Evolutionary conservation across 768 basidiomycete genomes (phyloP).

Genomic region (Lentinula raphanica): DNA sequence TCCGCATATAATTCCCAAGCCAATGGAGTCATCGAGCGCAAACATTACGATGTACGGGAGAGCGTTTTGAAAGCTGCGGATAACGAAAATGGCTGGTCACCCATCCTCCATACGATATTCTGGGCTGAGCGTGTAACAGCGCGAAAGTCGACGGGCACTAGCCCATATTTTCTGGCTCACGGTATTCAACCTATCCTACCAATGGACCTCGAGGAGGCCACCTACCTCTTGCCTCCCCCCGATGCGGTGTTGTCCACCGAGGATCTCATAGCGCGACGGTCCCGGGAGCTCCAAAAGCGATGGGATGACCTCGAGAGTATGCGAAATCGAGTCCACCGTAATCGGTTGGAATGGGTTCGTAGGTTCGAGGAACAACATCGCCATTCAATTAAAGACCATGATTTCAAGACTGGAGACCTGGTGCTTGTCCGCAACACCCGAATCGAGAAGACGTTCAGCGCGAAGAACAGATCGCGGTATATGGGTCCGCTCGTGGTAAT

Average conservation of each 20-base stretch:
- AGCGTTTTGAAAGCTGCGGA: not conserved
- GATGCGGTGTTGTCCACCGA: constrained; percentile 5
- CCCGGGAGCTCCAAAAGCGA: too few relatives aligned
- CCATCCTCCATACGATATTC: not conserved
- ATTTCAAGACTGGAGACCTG: too few relatives aligned
- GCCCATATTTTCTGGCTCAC: not conserved
- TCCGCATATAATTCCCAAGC: constrained; percentile 27
- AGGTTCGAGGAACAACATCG: too few relatives aligned
- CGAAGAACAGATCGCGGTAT: too few relatives aligned
- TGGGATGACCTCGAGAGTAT: too few relatives aligned
- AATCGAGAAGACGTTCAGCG: too few relatives aligned
- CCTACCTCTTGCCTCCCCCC: not conserved
- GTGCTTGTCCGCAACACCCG: too few relatives aligned
- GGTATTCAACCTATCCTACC: not conserved
- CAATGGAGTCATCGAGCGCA: not conserved
- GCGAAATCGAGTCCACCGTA: too few relatives aligned
- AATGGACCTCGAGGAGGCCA: not conserved
- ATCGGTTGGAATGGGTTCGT: too few relatives aligned
- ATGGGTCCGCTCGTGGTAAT: too few relatives aligned
- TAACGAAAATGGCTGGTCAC: not conserved
- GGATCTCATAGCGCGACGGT: too few relatives aligned
- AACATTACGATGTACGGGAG: not conserved
- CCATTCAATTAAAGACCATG: too few relatives aligned
- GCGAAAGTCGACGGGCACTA: not conserved
- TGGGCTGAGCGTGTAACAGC: not conserved